These are phyloP conservation scores for Ophiostoma australiae DNA, from an alignment of 2,329 filamentous ascomycete species.

Conservation along the genomic window DNA sequence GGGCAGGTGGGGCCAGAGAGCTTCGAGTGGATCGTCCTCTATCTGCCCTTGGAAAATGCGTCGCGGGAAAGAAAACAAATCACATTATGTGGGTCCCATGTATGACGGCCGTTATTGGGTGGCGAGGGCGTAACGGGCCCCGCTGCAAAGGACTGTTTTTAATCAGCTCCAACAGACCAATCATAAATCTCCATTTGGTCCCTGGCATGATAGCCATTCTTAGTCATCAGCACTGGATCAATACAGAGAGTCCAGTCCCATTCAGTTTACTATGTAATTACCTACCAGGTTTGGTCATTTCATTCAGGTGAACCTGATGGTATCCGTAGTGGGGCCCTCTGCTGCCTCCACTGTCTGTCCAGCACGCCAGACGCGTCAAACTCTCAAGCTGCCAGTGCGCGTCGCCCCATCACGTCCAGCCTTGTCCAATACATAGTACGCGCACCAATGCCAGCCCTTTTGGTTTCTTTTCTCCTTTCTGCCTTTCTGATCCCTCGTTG, in stretches of 20 bases:
- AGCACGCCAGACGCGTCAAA: slow-evolving; percentile 6
- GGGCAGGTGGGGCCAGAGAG: slow-evolving; percentile 16
- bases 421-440: slow-evolving; percentile 6
- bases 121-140: neutral
- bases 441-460: slow-evolving; percentile 4
- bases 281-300: neutral
- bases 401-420: slow-evolving; percentile 2
- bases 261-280: too few relatives aligned
- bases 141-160: neutral
- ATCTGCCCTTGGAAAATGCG: slow-evolving; percentile 12
- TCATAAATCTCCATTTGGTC: neutral
- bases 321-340: neutral
- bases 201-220: neutral
- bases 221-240: neutral
- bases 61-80: slow-evolving; percentile 19
- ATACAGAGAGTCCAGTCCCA: neutral
- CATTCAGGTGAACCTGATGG: neutral
- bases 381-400: neutral
- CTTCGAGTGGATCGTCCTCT: neutral
- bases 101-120: neutral
- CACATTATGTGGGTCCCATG: slow-evolving; percentile 2
- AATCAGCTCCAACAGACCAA: neutral
- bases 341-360: neutral
- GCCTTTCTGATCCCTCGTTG: slow-evolving; percentile 3
- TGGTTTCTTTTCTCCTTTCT: neutral